These are phyloP conservation scores for Talaromyces verruculosus DNA, from an alignment of 2,329 filamentous ascomycete genomes.

Conservation along the genomic window DNA sequence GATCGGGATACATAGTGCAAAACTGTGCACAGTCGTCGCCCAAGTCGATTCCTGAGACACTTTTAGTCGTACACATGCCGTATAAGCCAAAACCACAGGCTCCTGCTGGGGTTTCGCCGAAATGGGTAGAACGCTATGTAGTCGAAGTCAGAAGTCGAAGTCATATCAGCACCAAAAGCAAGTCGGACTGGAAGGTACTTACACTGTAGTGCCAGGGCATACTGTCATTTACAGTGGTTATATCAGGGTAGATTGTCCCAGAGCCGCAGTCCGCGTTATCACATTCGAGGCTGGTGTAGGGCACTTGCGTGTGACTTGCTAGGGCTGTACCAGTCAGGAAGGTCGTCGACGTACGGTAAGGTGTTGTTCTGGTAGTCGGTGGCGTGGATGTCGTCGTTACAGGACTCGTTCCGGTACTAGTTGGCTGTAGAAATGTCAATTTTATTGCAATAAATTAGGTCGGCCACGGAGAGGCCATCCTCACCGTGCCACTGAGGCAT, in stretches of 20 bases:
- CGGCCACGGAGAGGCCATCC: not conserved
- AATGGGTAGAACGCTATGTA: constrained; percentile 13
- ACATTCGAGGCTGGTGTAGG: constrained; percentile 13
- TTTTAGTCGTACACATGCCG: constrained; percentile 14
- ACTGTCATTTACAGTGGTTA: constrained; percentile 10
- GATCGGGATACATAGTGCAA: constrained; percentile 8
- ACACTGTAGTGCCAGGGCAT: constrained; percentile 17
- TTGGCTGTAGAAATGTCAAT: constrained; percentile 3
- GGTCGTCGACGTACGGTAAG: constrained; percentile 11
- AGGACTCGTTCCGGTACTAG: constrained; percentile 1
- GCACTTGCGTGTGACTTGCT: constrained; percentile 12
- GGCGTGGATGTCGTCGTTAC: constrained; percentile 8
- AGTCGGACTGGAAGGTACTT: not conserved
- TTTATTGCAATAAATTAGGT: not conserved
- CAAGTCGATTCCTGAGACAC: constrained; percentile 15
- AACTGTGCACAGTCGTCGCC: constrained; percentile 14
- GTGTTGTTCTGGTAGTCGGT: constrained; percentile 7
- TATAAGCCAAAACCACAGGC: constrained; percentile 16
- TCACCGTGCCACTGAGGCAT: constrained; percentile 12
- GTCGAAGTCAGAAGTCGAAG: not conserved
- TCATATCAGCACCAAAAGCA: not conserved
- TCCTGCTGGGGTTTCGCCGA: constrained; percentile 17
- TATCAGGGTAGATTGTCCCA: constrained; percentile 12
- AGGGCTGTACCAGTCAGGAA: constrained; percentile 9
- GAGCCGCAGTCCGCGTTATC: constrained; percentile 12